Evolutionary conservation across 1,284 basidiomycete genomes (phyloP).

Genomic region (Trichosporon inkin): DNA sequence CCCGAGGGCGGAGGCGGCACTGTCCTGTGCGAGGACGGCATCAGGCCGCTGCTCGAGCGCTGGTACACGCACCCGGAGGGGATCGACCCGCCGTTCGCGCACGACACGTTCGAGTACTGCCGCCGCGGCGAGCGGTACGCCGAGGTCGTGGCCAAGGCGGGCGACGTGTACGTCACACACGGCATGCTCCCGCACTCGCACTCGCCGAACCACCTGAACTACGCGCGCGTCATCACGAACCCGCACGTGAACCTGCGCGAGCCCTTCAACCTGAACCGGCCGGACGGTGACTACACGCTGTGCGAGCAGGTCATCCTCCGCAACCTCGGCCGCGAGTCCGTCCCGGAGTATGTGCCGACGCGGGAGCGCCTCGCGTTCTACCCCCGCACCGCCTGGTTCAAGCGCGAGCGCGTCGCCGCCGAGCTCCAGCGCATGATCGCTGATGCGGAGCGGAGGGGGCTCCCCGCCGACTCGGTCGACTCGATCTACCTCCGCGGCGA

Average conservation of each 20-base stretch:
- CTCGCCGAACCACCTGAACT: conserved; percentile 33
- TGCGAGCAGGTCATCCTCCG: conserved; percentile 39
- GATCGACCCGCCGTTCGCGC: conserved; percentile 29
- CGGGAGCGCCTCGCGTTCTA: conserved; percentile 25
- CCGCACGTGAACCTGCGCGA: conserved; percentile 34
- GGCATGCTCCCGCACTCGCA: conserved; percentile 32
- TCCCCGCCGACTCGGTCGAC: conserved; percentile 19
- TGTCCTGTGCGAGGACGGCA: conserved; percentile 28
- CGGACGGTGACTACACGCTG: conserved; percentile 34
- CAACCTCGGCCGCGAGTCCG: conserved; percentile 24
- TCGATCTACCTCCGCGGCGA: conserved; percentile 31
- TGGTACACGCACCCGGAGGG: conserved; percentile 34
- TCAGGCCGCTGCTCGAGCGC: conserved; percentile 24
- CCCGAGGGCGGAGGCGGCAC: conserved; percentile 30
- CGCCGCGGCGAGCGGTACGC: conserved; percentile 15
- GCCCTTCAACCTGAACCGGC: conserved; percentile 34
- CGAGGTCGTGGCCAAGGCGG: conserved; percentile 27
- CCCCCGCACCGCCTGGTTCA: conserved; percentile 33
- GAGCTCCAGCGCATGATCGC: conserved; percentile 31
- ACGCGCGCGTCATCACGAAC: conserved; percentile 36
- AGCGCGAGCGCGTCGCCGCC: conserved; percentile 23
- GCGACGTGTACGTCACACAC: conserved; percentile 35
- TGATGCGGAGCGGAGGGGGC: conserved; percentile 24
- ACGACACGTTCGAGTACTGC: conserved; percentile 22
- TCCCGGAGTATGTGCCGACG: conserved; percentile 34